Evolutionary conservation across 495 filamentous ascomycete species (phyloP), one percentile per base, ranked within the genome.

Genomic region (Xylaria intraflava): DNA sequence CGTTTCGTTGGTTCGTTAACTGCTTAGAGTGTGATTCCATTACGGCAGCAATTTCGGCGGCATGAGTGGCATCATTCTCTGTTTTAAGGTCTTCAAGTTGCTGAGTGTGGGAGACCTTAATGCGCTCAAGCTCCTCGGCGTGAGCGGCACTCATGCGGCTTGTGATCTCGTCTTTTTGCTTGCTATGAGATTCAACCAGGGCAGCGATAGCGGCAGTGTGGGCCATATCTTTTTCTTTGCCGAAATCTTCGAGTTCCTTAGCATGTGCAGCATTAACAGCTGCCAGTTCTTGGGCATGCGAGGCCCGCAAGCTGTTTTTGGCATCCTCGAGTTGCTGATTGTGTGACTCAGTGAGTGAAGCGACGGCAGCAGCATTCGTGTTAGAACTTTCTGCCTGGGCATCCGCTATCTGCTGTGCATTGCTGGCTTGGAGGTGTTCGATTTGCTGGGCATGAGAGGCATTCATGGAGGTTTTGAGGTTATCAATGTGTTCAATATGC

Each of bases 381-480:
- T 31, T 53, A 14, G 65, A 59, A 36, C 66, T 53, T 57, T 70
- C 52, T 20, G 65, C 43, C 48, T 71, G 69, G n/a, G 71, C 49
- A 19, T 65, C 60, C 49, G 68, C 60, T 9, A 79, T 51, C 1
- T 66, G 61, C 46, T 70, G 65, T 19, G 61, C 59, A 41, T 80
- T 71, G 40, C 61, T 51, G 19, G 62, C 58, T n/a, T 68, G 60
- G 35, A 77, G 49, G 9, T 58, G 62, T 31, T 72, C 67, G 9
- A 74, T 38, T 59, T 74, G 60, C 3, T 65, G 53, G 26, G 64
- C 48, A 41, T 64, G 51, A 6, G 47, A 58, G 14, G 62, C 49
- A 2, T 58, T 44, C 11, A 65, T 46, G 6, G 70, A 62, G 9
- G 56, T 53, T 62, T 66, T 69, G 11, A 78, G 50, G 26, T 59